Percentiles rank a stretch among this genome's conserved stretches.
Evolutionary conservation across 495 filamentous ascomycete species (phyloP).

Genomic region (Penicillium bovifimosum): DNA sequence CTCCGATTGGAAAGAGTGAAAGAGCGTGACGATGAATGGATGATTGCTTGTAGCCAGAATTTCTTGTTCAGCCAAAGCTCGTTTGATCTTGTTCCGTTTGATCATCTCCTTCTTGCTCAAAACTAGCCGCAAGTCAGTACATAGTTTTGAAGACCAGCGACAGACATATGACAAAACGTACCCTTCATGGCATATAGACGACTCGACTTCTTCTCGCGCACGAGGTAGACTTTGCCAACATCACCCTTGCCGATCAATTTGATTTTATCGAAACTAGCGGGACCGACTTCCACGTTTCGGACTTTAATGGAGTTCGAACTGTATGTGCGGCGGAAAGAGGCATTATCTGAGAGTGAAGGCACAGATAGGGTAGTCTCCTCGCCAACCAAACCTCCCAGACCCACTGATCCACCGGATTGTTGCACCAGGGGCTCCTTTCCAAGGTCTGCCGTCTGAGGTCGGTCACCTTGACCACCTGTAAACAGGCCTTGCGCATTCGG

Average conservation of each 20-base stretch:
- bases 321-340: conserved; percentile 88
- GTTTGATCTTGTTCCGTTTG: conserved; percentile 99
- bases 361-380: conserved; percentile 41
- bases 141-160: neutral
- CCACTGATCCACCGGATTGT: conserved; percentile 51
- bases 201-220: conserved; percentile 93
- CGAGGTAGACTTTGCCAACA: conserved; percentile 96
- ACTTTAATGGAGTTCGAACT: conserved; percentile 99
- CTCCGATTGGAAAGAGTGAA: conserved; percentile 98
- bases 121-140: conserved; percentile 49
- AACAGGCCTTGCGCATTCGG: conserved; percentile 97
- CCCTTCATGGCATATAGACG: conserved; percentile 99
- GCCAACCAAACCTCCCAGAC: conserved; percentile 50
- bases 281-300: conserved; percentile 91
- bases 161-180: conserved; percentile 31
- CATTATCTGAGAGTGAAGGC: conserved; percentile 37
- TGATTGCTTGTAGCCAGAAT: conserved; percentile 98
- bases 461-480: conserved; percentile 57
- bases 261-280: conserved; percentile 97
- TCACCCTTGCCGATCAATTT: conserved; percentile 98
- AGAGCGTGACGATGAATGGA: conserved; percentile 96
- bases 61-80: conserved; percentile 94
- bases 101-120: conserved; percentile 99
- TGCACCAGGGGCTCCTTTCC: conserved; percentile 67
- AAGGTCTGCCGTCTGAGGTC: conserved; percentile 74